Evolutionary conservation across 495 filamentous ascomycete species (phyloP), one percentile per base, ranked within the genome.

Genomic region (Cenococcum geophilum): DNA sequence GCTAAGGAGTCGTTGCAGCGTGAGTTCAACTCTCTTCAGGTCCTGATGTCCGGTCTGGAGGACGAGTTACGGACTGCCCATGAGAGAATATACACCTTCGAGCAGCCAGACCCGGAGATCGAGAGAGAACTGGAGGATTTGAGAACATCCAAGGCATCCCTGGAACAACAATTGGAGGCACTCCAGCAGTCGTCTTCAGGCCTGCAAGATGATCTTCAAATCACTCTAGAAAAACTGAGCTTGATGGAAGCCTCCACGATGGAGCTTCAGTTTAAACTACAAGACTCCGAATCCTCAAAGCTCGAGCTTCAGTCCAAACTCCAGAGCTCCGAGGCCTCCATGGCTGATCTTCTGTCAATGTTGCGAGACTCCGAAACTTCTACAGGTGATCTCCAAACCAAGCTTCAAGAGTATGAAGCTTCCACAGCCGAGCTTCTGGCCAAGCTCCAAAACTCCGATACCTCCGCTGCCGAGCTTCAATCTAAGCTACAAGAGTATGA

Each of bases 1-100:
- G 25, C 21, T 20, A 63, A 21, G 25, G 34, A 18, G 21, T 23
- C 51, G 9, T 9, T 68, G 11, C 57, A 58, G 25, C 20, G 53
- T 23, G 65, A 64, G 40, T 6, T 64, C 16, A 23, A 52, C 8
- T 60, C 61, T 53, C 34, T 67, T 35, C 37, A 45, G 18, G 27
- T 21, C 16, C 12, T 45, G 18, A 60, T 55, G 18, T 10, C 20
- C 2, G 42, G 49, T 27, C 34, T 67, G 37, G 56, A 63, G 21
- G 48, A 55, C 5, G 58, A 64, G 16, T 22, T 68, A n/a, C 47
- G 63, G 32, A 36, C 32, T 1, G 57, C 60, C 10, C 64, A 52
- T n/a, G 32, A 6, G n/a, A 58, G 43, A 27, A 66, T 66, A 20
- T 16, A 58, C 21, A 23, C 56, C 4, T 23, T 60, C 11, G 52